Evolutionary conservation across 768 basidiomycete species (phyloP).

Genomic region (Tricholoma terreum): DNA sequence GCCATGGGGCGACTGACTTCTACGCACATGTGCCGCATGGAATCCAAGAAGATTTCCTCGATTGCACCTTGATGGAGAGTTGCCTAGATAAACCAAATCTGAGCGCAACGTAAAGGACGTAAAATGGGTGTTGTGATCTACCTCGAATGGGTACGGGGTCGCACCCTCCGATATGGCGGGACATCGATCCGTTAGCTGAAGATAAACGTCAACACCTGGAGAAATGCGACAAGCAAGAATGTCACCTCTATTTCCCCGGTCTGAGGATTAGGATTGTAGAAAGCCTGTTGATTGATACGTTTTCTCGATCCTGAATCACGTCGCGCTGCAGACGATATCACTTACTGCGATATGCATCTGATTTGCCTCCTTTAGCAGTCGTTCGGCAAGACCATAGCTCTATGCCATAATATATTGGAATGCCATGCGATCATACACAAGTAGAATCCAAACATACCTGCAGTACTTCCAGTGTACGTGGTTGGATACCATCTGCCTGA

Average conservation of each 20-base stretch:
- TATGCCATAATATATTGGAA: constrained; percentile 19
- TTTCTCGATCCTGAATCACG: background rate
- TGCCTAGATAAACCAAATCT: constrained; percentile 29
- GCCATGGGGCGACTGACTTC: constrained; percentile 50
- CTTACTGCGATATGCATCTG: constrained; percentile 69
- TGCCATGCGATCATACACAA: background rate
- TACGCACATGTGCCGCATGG: constrained; percentile 45
- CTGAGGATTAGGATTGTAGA: constrained; percentile 62
- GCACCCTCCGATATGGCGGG: constrained; percentile 59
- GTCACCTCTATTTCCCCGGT: constrained; percentile 60
- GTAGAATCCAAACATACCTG: constrained; percentile 32
- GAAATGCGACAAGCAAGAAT: background rate
- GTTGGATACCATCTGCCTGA: constrained; percentile 63
- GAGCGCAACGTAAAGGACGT: background rate
- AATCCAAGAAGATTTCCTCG: constrained; percentile 56
- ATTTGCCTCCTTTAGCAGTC: constrained; percentile 58
- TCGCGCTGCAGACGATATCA: constrained; percentile 1
- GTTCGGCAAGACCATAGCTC: constrained; percentile 77
- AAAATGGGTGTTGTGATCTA: constrained; percentile 16
- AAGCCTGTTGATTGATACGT: constrained; percentile 45
- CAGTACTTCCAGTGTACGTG: constrained; percentile 51
- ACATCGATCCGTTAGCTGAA: constrained; percentile 58
- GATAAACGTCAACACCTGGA: background rate
- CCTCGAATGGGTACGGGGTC: constrained; percentile 73
- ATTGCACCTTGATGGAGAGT: constrained; percentile 66